Evolutionary conservation across 2,329 filamentous ascomycete genomes (phyloP), one percentile per base, ranked within the genome.

Genomic region (Graphium sp.): DNA sequence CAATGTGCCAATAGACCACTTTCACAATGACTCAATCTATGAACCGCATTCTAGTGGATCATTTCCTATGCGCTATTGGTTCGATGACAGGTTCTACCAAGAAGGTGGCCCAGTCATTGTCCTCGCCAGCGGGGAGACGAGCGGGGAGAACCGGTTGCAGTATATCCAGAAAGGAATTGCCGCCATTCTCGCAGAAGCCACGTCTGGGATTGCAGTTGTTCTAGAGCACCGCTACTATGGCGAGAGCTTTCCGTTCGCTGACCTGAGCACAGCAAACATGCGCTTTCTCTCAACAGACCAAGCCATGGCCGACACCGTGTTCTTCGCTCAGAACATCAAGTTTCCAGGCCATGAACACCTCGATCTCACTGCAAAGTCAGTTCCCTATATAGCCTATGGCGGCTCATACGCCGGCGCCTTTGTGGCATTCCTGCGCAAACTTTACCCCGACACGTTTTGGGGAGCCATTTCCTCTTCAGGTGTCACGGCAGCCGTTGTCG

Each of bases 201-300:
- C 77, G 0, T 56, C 72, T 32, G 83, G 83, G 2, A 53, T 92
- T 16, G 81, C 74, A 4, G 76, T 92, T 3, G 66, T 92, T 26
- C 62, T 92, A 3, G 83, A 92, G 53, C 83, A 92, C 44, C 70
- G 83, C 18, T 92, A 91, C 58, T 92, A 92, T 44, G 83, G 83
- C 32, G 62, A 60, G 9, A 85, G 78, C 45, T 73, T 75, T 31
- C 81, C 82, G 0, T 66, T 68, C 0, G 47, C 60, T 1, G 64
- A 85, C 41, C 58, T 87, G 23, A 60, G 51, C 39, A 74, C 70
- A 0, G 55, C 78, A 44, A 85, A 68, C 39, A 52, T 91, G 37
- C 74, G 83, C 3, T 92, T 89, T 56, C 55, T 92, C 42, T 76
- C 79, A 1, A 89, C 82, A 0, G 78, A 85, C 39, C 83, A 92